A percentile compares a stretch with the other conserved stretches of the same genome.
Conservation (phyloP, 345 rosid genomes). For the Triadica sebifera region DNA sequence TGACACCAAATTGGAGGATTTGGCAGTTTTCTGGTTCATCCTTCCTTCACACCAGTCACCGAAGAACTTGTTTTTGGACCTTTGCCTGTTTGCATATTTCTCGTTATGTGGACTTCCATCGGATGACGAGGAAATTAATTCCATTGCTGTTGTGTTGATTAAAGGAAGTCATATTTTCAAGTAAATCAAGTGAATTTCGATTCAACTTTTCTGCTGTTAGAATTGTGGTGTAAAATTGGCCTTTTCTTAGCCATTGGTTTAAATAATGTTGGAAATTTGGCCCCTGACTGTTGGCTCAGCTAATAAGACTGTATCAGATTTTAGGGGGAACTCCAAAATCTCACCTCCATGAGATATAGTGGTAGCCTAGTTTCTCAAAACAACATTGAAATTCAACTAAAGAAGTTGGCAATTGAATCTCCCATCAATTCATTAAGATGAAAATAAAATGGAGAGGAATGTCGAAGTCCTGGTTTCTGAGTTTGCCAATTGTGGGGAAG, state of each 20-base stretch:
- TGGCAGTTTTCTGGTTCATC: no score
- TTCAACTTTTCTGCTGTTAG: constrained; percentile 4
- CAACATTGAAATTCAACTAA: background rate
- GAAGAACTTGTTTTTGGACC: no score
- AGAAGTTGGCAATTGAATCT: background rate
- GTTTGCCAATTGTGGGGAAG: background rate
- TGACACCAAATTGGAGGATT: background rate
- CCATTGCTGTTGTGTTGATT: background rate
- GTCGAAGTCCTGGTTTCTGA: background rate
- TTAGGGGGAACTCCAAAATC: no score
- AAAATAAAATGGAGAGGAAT: no score
- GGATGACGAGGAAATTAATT: background rate
- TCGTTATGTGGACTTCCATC: background rate
- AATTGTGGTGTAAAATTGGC: background rate
- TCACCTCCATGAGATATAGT: background rate
- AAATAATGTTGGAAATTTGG: background rate
- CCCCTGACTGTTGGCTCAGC: background rate
- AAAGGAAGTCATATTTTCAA: background rate
- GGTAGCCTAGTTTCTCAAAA: background rate
- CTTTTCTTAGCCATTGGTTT: background rate
- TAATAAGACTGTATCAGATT: background rate
- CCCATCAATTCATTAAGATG: background rate
- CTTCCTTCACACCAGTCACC: no score
- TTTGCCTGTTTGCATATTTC: background rate
- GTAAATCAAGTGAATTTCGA: background rate